Evolutionary conservation across 768 basidiomycete genomes (phyloP), one percentile per base, ranked within the genome.

Genomic region (Coprinellus aureogranulatus): DNA sequence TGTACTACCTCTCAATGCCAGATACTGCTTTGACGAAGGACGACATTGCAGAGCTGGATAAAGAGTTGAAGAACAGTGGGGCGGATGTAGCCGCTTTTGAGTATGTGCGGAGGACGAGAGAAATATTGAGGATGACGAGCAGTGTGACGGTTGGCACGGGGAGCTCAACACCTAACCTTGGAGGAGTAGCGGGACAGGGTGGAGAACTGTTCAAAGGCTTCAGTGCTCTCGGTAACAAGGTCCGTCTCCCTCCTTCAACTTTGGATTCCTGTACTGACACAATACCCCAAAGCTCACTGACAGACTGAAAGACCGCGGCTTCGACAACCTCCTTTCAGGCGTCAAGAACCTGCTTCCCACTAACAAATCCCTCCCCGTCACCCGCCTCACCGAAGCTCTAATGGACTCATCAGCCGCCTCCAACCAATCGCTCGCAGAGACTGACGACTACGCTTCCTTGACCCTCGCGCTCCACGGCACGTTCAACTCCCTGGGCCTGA

Each of bases 331-430:
- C 16, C 92, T 99, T 61, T 95, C 94, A 0, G 96, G 95, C 39
- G 97, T 99, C 65, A 97, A 96, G 71, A 98, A 97, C 74, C 94
- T 99, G 79, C 74, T 99, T 18, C 97, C 97, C 0, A 89, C 92
- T 2, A 92, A 94, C 69, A 96, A 99, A 72, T 83, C 97, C 39
- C 82, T 97, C 49, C 89, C 93, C 11, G 86, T 96, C 46, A 98
- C 97, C 0, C 87, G 97, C 11, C 79, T 99, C 30, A 88, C 91
- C 1, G 97, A 98, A 67, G 96, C 97, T 22, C 79, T 99, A 27
- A 98, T 98, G 95, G 97, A 99, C 68, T 95, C 97, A 0, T 88
- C 94, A 0, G 81, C 90, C 1, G 97, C 94, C 2, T 90, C 92
- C 26, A 95, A 94, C 58, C 91, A 95, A 69, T 98, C 97, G 4